Evolutionary conservation across 108 stramenopile species (phyloP).

Genomic region (Nitzschia inconspicua): DNA sequence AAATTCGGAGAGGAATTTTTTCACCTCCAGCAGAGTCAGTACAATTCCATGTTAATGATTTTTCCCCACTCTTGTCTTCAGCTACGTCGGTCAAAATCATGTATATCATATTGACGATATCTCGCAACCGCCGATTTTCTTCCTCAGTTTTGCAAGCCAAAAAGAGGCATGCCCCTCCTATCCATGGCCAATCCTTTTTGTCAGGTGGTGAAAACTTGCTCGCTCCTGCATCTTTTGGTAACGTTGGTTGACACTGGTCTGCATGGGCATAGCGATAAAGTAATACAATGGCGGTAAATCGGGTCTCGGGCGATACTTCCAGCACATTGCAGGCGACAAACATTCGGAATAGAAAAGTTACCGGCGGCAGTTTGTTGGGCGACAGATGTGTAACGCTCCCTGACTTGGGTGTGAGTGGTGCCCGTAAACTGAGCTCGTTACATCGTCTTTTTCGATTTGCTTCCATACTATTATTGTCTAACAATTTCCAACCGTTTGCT

Average conservation of each 20-base stretch:
- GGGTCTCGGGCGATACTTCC: slow-evolving; percentile 54
- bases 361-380: too few relatives aligned
- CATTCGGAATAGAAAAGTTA: slow-evolving; percentile 41
- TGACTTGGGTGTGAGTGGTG: too few relatives aligned
- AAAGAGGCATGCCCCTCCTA: slow-evolving; percentile 64
- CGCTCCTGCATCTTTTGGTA: neutral
- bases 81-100: slow-evolving; percentile 34
- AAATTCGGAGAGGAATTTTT: too few relatives aligned
- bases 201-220: neutral
- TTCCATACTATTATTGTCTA: too few relatives aligned
- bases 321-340: slow-evolving; percentile 50
- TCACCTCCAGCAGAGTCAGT: neutral
- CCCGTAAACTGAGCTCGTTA: too few relatives aligned
- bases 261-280: slow-evolving; percentile 60
- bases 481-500: too few relatives aligned
- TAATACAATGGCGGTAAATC: slow-evolving; percentile 54
- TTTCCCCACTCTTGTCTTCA: neutral
- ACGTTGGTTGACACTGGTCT: neutral
- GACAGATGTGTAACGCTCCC: too few relatives aligned
- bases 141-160: slow-evolving; percentile 76
- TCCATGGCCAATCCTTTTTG: slow-evolving; percentile 31
- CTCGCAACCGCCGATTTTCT: slow-evolving; percentile 73
- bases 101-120: slow-evolving; percentile 65
- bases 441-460: too few relatives aligned
- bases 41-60: neutral